Base-by-base conservation (phyloP, 345 rosid species). In the Mangifera indica region DNA sequence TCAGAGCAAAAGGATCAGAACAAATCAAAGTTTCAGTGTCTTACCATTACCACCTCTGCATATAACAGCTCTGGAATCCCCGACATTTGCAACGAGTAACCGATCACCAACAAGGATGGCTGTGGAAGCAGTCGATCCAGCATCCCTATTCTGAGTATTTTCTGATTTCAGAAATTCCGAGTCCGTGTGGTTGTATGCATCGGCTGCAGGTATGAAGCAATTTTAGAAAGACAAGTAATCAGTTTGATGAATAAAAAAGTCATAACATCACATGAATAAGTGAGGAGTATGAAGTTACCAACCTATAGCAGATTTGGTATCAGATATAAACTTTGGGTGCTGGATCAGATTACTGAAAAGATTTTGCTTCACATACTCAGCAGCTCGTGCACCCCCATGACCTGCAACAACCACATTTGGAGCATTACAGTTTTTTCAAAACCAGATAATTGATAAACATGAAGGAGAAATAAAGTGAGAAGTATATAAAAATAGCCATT, bases 361-460 rank as follows among this genome's bases (percentile, higher is more conserved):
- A 74, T 93, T 91, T 58, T 87, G 90, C 71, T 96, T 96, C 81
- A 96, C 97, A 78, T 89, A 96, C 82, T 96, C 98, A 75, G 99
- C 99, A 64, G 99, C 99, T 48, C 98, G 91, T 70, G 91, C 96
- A 74, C 99, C 99, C 65, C 99, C 99, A 83, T 96, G 99, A 77
- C 99, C 99, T 96, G 81, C 72, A 84, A 75, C n/a, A 70, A 57
- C 56, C 76, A 77, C 76, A 77, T 34, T 20, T 21, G 65, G 60
- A 76, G 11, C 26, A 68, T 29, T 17, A 14, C 24, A 26, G 15
- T 53, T 12, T 52, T 29, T 45, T 5, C 60, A 71, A 57, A 52
- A 42, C 55, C 32, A 34, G 29, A 37, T 20, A 26, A 40, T 56
- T 7, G 52, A 44, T 26, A 61, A 24, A 58, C 4, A 25, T 18